Percentiles rank a stretch among this genome's conserved stretches.
Evolutionary conservation across 768 basidiomycete species (phyloP).

Genomic region (Tulasnella sp.): DNA sequence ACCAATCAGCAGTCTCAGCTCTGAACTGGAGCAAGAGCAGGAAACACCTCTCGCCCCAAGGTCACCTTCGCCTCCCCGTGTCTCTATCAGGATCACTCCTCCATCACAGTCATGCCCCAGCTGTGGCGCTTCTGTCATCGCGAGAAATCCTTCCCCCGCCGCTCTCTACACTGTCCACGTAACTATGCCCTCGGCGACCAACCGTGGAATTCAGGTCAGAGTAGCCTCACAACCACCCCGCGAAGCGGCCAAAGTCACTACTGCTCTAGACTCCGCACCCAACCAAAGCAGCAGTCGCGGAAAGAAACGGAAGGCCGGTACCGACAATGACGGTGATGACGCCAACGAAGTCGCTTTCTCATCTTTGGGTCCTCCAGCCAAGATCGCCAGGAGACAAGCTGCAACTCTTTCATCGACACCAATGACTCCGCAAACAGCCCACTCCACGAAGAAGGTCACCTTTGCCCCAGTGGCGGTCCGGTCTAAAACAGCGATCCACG

Average conservation of each 20-base stretch:
- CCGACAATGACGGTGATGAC: background rate
- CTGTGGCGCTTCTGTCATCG: background rate
- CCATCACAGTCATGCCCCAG: background rate
- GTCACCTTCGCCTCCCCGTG: background rate
- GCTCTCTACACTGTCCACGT: background rate
- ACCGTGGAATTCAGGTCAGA: background rate
- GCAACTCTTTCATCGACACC: background rate
- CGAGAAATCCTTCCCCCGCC: background rate
- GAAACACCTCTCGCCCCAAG: too few species aligned
- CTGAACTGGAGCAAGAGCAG: too few species aligned
- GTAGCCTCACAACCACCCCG: background rate
- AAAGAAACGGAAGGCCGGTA: background rate
- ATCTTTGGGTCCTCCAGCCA: background rate
- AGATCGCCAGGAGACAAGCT: background rate
- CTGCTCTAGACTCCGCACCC: background rate
- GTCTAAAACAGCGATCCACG: background rate
- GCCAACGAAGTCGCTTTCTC: background rate
- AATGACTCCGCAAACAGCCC: background rate
- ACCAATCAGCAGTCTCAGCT: too few species aligned
- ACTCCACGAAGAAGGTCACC: background rate
- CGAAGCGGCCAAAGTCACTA: background rate
- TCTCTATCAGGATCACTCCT: background rate
- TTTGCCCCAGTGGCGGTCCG: too few species aligned
- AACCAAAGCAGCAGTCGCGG: background rate
- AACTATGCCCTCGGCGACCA: background rate